Evolutionary conservation across 1,284 basidiomycete genomes (phyloP).

Genomic region (Amylostereum chailletii): DNA sequence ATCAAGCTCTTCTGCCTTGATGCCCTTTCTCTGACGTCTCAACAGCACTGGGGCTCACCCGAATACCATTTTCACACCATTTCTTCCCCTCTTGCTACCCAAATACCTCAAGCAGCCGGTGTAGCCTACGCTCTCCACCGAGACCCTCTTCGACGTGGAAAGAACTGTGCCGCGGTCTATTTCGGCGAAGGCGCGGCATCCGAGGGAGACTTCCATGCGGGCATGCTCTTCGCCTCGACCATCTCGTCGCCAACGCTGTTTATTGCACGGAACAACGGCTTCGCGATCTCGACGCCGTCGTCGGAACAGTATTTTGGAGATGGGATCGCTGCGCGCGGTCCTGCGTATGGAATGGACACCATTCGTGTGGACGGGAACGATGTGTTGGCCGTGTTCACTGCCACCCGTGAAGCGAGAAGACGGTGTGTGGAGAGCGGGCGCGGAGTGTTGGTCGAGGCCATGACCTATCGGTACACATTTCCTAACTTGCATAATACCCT

Average conservation of each 20-base stretch:
- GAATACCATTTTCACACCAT: slow-evolving; percentile 89
- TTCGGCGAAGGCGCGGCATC: slow-evolving; percentile 84
- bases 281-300: slow-evolving; percentile 91
- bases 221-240: slow-evolving; percentile 70
- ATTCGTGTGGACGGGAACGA: slow-evolving; percentile 94
- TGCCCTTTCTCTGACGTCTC: slow-evolving; percentile 1
- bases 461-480: slow-evolving; percentile 70
- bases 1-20: not conserved
- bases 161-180: slow-evolving; percentile 81
- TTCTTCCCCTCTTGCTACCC: slow-evolving; percentile 89
- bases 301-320: slow-evolving; percentile 88
- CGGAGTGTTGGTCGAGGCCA: slow-evolving; percentile 85
- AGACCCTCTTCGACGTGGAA: slow-evolving; percentile 61
- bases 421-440: slow-evolving; percentile 74
- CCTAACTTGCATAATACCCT: slow-evolving; percentile 4
- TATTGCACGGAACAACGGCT: slow-evolving; percentile 82
- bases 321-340: slow-evolving; percentile 87
- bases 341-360: slow-evolving; percentile 90
- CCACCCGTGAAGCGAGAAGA: slow-evolving; percentile 70
- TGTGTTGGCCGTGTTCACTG: slow-evolving; percentile 79
- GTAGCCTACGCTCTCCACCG: slow-evolving; percentile 86
- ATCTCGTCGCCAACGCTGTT: slow-evolving; percentile 66
- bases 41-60: slow-evolving; percentile 79
- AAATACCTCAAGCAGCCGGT: slow-evolving; percentile 94
- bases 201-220: slow-evolving; percentile 74